Evolutionary conservation across 2,329 filamentous ascomycete genomes (phyloP).

Genomic region (Penicillium olsonii): DNA sequence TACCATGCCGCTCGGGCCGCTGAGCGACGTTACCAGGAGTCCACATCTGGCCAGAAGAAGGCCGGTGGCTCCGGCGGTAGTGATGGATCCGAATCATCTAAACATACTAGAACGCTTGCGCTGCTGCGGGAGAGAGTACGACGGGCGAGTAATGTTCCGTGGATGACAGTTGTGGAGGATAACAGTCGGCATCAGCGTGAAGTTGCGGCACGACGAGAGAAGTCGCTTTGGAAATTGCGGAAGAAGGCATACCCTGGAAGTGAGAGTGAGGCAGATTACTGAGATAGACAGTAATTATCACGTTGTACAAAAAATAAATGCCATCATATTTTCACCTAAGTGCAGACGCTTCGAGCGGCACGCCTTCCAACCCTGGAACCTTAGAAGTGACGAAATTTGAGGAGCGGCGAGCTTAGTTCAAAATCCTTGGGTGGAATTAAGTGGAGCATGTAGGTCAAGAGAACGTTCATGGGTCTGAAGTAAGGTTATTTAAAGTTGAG

Average conservation of each 20-base stretch:
- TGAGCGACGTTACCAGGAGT: slow-evolving; percentile 33
- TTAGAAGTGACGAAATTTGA: no score
- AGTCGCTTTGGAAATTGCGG: slow-evolving; percentile 41
- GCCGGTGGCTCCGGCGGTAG: slow-evolving; percentile 5
- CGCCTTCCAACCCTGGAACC: no score
- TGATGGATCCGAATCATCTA: slow-evolving; percentile 6
- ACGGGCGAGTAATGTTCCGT: slow-evolving; percentile 42
- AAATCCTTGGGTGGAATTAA: no score
- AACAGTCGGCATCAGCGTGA: slow-evolving; percentile 31
- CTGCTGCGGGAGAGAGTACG: slow-evolving; percentile 36
- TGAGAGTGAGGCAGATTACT: slow-evolving; percentile 41
- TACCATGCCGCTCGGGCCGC: slow-evolving; percentile 42
- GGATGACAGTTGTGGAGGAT: slow-evolving; percentile 43
- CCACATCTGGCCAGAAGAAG: slow-evolving; percentile 24
- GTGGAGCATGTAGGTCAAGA: no score
- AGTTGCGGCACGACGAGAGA: slow-evolving; percentile 27
- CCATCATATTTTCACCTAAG: not conserved
- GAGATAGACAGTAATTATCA: not conserved
- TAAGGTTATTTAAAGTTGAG: no score
- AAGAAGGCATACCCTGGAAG: slow-evolving; percentile 42
- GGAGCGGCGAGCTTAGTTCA: no score
- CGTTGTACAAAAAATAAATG: not conserved
- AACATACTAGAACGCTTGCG: slow-evolving; percentile 25
- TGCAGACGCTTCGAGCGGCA: no score
- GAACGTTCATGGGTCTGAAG: no score